Base-by-base conservation (phyloP, 1,139 yeast genomes). In the Nakaseomyces bracarensis region DNA sequence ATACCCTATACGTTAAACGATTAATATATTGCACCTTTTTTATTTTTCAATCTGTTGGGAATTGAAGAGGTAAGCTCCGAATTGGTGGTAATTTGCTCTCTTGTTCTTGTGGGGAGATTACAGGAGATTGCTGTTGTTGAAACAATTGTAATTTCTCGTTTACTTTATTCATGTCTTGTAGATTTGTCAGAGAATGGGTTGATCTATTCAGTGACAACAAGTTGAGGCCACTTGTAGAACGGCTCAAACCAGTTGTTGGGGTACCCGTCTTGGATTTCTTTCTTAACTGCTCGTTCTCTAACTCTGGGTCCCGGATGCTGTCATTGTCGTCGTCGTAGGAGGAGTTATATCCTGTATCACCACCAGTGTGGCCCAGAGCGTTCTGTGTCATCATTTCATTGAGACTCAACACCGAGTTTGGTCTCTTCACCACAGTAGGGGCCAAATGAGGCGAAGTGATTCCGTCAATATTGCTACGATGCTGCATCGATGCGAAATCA, bases 281-380 rank as follows among this genome's bases (percentile, higher is more conserved):
- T 27, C 54, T 48, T n/a, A 52, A 35, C 21, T 42, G 48, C 28
- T 46, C 52, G 40, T 18, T 42, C 31, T 37, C 38, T 40, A 28
- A 44, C 41, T 26, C 51, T 48, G 28, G 46, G 47, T 31, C 39
- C 40, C 27, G 46, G 27, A 5, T 36, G 43, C 18, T 14, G 30
- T 27, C 30, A 13, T 42, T 46, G 27, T 43, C 41, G 16, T 43
- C 49, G 15, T 46, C 51, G 5, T 43, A 43, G 9, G 37, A 54
- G 10, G 49, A 60, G 8, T 62, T 62, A 23, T 31, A 40, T 11
- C 48, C 55, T 7, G 50, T 42, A 21, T 55, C 58, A 6, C 54
- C 48, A 40, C 66, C 70, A 6, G 34, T 30, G 26, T 63, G 69
- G 34, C 63, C 64, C 37, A 65, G 55, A 23, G 63, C 42, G 46